Conservation (phyloP, 495 filamentous ascomycete species). For the Podospora didyma region DNA sequence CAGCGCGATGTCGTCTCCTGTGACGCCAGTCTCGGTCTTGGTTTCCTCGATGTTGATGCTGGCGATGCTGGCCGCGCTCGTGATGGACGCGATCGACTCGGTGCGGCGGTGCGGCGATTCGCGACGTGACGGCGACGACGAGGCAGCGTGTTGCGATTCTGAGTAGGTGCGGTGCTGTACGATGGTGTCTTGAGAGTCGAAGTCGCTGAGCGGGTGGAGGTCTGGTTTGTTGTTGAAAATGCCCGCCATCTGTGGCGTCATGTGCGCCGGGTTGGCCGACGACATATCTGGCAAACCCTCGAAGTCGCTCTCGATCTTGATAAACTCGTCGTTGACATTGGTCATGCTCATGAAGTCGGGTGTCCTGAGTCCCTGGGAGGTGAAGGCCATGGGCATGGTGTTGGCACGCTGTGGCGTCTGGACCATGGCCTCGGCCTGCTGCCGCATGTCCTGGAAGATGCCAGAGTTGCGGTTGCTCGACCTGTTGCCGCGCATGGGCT, state of each 20-base stretch:
- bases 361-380: conserved; percentile 34
- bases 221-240: conserved; percentile 35
- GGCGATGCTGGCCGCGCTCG: conserved; percentile 50
- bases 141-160: background rate
- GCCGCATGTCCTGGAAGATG: conserved; percentile 44
- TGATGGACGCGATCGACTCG: conserved; percentile 44
- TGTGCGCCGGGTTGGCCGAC: conserved; percentile 17
- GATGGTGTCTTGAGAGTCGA: conserved; percentile 17
- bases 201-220: conserved; percentile 16
- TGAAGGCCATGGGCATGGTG: conserved; percentile 38
- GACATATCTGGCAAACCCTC: conserved; percentile 32
- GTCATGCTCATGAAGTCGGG: conserved; percentile 54
- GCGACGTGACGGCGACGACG: conserved; percentile 22
- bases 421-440: conserved; percentile 36
- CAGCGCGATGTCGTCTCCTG: conserved; percentile 76
- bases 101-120: conserved; percentile 44
- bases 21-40: conserved; percentile 69
- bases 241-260: conserved; percentile 1
- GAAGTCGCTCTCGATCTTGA: conserved; percentile 46
- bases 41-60: conserved; percentile 54
- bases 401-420: conserved; percentile 31
- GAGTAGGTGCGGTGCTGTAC: conserved; percentile 5
- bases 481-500: conserved; percentile 36
- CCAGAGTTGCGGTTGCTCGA: conserved; percentile 28
- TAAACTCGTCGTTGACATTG: conserved; percentile 47